A percentile compares a stretch with the other conserved stretches of the same genome.
These are phyloP conservation scores for Pelagomonas calceolata DNA, from an alignment of 108 stramenopile genomes.

Conservation along the genomic window DNA sequence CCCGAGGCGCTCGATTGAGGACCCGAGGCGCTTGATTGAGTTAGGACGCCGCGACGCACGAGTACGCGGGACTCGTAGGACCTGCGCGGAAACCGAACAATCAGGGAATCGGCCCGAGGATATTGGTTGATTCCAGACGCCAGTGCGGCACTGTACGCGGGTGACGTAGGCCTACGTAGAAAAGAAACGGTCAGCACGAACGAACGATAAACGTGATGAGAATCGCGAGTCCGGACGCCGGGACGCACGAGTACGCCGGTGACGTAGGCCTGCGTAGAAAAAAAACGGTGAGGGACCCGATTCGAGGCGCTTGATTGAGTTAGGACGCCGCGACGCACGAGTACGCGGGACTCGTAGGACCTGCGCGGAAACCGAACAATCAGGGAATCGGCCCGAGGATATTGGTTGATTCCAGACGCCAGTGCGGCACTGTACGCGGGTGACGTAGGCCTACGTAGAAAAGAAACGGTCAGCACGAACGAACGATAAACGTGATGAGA, in stretches of 20 bases:
- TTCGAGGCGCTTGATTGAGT: constrained; percentile 50
- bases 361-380: too few species aligned
- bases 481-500: constrained; percentile 35
- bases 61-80: constrained; percentile 24
- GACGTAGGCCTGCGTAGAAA: constrained; percentile 30
- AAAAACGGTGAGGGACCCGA: constrained; percentile 38
- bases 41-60: constrained; percentile 43
- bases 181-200: too few species aligned
- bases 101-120: too few species aligned
- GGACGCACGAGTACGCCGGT: constrained; percentile 28
- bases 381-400: too few species aligned
- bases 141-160: too few species aligned
- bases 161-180: too few species aligned
- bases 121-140: too few species aligned
- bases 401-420: too few species aligned
- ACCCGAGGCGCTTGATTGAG: constrained; percentile 49
- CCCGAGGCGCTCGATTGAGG: too few species aligned
- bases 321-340: constrained; percentile 42
- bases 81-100: too few species aligned
- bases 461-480: constrained; percentile 8
- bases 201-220: too few species aligned
- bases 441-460: constrained; percentile 15
- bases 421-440: constrained; percentile 25
- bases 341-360: constrained; percentile 25
- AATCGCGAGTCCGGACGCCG: too few species aligned